A percentile compares a stretch with the other conserved stretches of the same genome.
These are phyloP conservation scores for Nannizziopsis arthrosporioides DNA, from an alignment of 2,329 filamentous ascomycete species.

Conservation along the genomic window DNA sequence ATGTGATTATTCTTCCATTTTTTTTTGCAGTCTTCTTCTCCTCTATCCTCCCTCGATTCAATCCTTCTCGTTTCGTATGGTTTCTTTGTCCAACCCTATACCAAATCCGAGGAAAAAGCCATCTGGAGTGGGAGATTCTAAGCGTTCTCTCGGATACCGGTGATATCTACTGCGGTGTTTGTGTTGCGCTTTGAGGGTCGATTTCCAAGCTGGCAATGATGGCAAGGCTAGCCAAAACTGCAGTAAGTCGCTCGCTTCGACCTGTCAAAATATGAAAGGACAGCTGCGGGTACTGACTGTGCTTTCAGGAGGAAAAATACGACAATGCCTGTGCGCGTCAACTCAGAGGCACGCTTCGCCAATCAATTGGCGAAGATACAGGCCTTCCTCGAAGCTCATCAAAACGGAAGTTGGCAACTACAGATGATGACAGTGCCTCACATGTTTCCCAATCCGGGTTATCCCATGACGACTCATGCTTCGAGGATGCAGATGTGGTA, in stretches of 20 bases:
- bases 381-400: conserved; percentile 7
- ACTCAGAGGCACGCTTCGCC: conserved; percentile 1
- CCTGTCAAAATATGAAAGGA: background rate
- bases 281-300: background rate
- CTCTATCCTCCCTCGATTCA: no score
- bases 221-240: background rate
- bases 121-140: no score
- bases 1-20: no score
- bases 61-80: no score
- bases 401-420: conserved; percentile 3
- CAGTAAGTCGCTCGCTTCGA: background rate
- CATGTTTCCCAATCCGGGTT: background rate
- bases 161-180: no score
- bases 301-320: background rate
- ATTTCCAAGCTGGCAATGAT: background rate
- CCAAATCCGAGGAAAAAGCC: no score
- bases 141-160: no score
- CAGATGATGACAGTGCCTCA: background rate
- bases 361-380: conserved; percentile 8
- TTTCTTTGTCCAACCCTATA: no score
- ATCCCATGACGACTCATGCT: conserved; percentile 1
- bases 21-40: no score
- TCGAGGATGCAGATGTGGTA: conserved; percentile 2
- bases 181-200: no score
- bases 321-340: conserved; percentile 1